phyloP scores from a whole-genome alignment of 176 grass and related monocot genomes.

The Eragrostis curvula region DNA sequence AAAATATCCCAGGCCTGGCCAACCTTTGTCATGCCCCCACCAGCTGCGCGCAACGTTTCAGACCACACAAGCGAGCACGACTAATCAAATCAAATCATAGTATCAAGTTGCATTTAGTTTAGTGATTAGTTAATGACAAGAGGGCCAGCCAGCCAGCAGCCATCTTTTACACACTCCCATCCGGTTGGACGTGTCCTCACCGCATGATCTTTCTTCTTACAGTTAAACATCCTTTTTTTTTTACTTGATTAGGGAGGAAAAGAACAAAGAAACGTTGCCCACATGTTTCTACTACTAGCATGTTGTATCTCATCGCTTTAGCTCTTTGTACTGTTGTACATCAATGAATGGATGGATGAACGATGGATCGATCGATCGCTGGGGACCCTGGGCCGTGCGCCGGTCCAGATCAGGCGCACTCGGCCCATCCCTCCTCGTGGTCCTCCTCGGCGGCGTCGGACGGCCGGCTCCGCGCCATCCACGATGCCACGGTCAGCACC shows the following conservation, averaged over 20 bases:
- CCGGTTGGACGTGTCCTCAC: constrained; percentile 3
- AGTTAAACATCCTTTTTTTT: not conserved
- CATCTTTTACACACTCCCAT: not conserved
- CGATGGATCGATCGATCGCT: not conserved
- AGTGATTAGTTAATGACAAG: not conserved
- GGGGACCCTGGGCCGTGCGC: not conserved
- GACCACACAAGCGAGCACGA: not conserved
- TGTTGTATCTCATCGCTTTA: not conserved
- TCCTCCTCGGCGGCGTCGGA: not conserved
- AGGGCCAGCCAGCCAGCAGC: not conserved
- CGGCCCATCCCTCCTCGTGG: constrained; percentile 68
- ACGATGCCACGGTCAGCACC: constrained; percentile 39
- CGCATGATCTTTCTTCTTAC: not conserved
- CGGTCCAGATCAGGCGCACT: constrained; percentile 43
- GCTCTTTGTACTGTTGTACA: too few species aligned
- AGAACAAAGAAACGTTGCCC: constrained; percentile 47
- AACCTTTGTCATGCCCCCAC: not conserved
- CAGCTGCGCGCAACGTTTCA: not conserved
- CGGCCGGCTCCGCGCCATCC: constrained; percentile 52
- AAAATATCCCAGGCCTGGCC: not conserved
- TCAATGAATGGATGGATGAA: too few species aligned
- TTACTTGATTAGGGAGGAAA: not conserved
- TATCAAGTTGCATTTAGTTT: too few species aligned
- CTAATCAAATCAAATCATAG: constrained; percentile 10
- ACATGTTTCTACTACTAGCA: constrained; percentile 18